A percentile compares a stretch with the other conserved stretches of the same genome.
Evolutionary conservation across 1,284 basidiomycete genomes (phyloP).

Genomic region (Rhodotorula sp.): DNA sequence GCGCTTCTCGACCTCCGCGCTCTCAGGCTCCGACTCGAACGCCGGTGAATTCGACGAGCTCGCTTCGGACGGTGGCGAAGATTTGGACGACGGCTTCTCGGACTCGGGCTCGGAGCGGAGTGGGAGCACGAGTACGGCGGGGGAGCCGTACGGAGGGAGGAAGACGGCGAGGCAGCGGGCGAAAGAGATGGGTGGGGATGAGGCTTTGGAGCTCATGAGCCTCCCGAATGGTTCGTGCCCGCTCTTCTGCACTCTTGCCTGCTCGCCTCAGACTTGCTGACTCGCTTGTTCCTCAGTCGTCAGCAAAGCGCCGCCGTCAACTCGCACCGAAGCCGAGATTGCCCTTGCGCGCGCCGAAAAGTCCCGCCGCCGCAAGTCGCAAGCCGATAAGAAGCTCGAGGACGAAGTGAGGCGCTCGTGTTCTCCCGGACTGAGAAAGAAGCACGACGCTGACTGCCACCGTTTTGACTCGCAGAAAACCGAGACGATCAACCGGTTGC

Average conservation of each 20-base stretch:
- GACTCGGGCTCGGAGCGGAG: slow-evolving; percentile 1
- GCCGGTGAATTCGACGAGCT: slow-evolving; percentile 21
- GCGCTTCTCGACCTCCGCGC: slow-evolving; percentile 2
- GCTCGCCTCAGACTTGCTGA: too few relatives aligned
- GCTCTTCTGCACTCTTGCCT: too few relatives aligned
- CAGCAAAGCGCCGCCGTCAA: slow-evolving; percentile 6
- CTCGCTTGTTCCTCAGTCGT: neutral
- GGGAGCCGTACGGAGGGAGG: slow-evolving; percentile 24
- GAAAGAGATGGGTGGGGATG: slow-evolving; percentile 37
- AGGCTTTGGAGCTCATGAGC: slow-evolving; percentile 31
- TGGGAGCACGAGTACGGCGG: slow-evolving; percentile 8
- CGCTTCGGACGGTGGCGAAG: neutral
- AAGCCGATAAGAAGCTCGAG: slow-evolving; percentile 40
- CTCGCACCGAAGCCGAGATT: slow-evolving; percentile 29
- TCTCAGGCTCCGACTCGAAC: slow-evolving; percentile 1
- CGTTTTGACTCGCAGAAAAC: slow-evolving; percentile 22
- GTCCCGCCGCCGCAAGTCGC: slow-evolving; percentile 30
- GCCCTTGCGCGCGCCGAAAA: slow-evolving; percentile 31
- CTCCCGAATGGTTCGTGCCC: slow-evolving; percentile 21
- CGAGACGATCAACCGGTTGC: slow-evolving; percentile 41
- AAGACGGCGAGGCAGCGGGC: slow-evolving; percentile 39
- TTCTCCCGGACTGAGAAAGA: neutral
- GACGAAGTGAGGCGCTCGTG: slow-evolving; percentile 28
- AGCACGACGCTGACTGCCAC: neutral
- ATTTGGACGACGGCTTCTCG: slow-evolving; percentile 9